Evolutionary conservation across 106 monocot genomes (phyloP), one percentile per base, ranked within the genome.

Genomic region (Allium sativum): DNA sequence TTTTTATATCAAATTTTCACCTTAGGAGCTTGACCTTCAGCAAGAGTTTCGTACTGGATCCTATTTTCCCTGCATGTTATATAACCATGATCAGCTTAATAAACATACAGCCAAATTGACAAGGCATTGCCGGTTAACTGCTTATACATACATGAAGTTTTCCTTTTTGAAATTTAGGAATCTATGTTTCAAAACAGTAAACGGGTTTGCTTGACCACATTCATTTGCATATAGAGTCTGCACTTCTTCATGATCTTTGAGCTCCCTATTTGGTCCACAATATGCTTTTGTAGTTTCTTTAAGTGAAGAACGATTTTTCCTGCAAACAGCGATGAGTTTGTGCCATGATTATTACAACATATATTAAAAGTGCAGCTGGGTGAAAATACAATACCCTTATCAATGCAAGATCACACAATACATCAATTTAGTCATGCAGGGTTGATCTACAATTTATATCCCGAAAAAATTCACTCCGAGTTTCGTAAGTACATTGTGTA

Each of bases 21-120:
- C 90, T 96, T 96, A 7, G 96, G 96, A 63, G 78, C 52, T 73
- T 96, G 96, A 48, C 22, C 79, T 60, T 91, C 22, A 47, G 96
- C 74, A 66, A 96, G 96, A 54, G 70, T 84, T 69, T 80, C 65
- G 72, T 79, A 96, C 15, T 82, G 76, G 66, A 53, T 64, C 56
- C 59, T 62, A 76, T 96, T 82, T 44, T 72, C 84, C 82, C 96
- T 96, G 78, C 64, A 67, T 44, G 81, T 73, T n/a, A 17, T 18
- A 69, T 40, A 66, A 44, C 31, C 8, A 43, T 17, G 55, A 57
- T 73, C 56, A 72, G 45, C 42, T 44, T 8, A 48, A 51, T 13
- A 44, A 68, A 40, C 62, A 62, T 15, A 9, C 19, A 42, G 62
- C 20, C 21, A 52, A 9, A 62, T 59, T 43, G 44, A 48, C 18